Evolutionary conservation across 805 yeast species (phyloP).

Genomic region (Komagataella populi): DNA sequence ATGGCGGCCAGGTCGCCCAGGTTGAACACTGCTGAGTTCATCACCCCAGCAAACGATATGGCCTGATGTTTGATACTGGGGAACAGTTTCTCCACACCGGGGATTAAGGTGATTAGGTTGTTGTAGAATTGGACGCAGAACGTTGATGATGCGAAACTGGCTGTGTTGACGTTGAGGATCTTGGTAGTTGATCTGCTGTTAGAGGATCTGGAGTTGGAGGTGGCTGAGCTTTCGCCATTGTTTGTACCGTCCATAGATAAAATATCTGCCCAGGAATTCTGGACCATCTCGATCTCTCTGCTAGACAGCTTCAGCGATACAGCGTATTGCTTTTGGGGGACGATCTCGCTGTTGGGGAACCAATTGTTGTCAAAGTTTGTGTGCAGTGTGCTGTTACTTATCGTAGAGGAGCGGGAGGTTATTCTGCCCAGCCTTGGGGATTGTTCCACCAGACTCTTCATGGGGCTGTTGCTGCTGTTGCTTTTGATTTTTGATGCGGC

Average conservation of each 20-base stretch:
- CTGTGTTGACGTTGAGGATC: constrained; percentile 9
- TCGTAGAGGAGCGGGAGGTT: constrained; percentile 8
- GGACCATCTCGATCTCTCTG: constrained; percentile 28
- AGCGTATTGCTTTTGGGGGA: constrained; percentile 9
- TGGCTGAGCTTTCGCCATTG: neutral
- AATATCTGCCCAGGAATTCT: constrained; percentile 33
- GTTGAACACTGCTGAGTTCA: constrained; percentile 52
- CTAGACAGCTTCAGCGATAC: constrained; percentile 13
- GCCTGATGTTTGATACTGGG: constrained; percentile 76
- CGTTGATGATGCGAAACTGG: constrained; percentile 33
- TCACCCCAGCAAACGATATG: constrained; percentile 64
- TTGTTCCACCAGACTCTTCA: neutral
- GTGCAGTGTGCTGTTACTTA: constrained; percentile 13
- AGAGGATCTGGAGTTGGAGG: constrained; percentile 2
- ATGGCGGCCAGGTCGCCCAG: constrained; percentile 44
- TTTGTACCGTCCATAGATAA: constrained; percentile 8
- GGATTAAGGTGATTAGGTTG: constrained; percentile 48
- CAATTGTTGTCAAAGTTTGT: constrained; percentile 17
- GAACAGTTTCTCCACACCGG: constrained; percentile 46
- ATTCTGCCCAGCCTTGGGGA: neutral
- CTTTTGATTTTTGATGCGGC: neutral
- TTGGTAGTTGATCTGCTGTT: constrained; percentile 5
- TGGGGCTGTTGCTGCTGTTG: neutral
- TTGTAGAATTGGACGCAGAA: constrained; percentile 71
- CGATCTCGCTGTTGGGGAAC: constrained; percentile 18